phyloP scores from a whole-genome alignment of 768 basidiomycete species.

The Pleurotus tuoliensis region DNA sequence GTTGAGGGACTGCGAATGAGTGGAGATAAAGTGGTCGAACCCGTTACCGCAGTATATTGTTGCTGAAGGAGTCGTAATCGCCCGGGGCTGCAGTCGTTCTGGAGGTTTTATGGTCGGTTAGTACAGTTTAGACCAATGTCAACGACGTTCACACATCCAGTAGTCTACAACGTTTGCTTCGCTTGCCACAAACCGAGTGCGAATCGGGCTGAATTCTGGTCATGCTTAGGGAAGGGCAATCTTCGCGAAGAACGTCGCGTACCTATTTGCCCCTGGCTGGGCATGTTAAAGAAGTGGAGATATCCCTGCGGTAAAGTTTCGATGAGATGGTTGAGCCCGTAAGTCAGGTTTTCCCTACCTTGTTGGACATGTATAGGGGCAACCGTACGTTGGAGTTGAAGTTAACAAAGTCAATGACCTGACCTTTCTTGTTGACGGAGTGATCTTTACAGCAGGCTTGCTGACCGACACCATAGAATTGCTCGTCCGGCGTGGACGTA shows the following conservation, averaged over 20 bases:
- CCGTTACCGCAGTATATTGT: constrained; percentile 32
- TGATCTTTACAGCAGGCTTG: constrained; percentile 34
- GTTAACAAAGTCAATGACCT: constrained; percentile 32
- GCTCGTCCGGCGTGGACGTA: constrained; percentile 26
- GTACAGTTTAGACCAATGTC: neutral
- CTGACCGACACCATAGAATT: constrained; percentile 32
- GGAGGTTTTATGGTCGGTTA: neutral
- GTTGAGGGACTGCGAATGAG: neutral
- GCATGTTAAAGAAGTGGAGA: constrained; percentile 32
- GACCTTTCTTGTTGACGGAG: constrained; percentile 33
- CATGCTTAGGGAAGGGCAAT: too few relatives aligned
- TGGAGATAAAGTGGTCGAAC: constrained; percentile 11
- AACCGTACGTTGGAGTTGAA: constrained; percentile 31
- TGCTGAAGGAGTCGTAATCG: constrained; percentile 32
- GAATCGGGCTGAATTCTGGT: constrained; percentile 26
- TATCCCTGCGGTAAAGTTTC: constrained; percentile 20
- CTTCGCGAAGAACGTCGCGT: neutral
- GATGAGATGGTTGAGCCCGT: too few relatives aligned
- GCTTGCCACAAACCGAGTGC: constrained; percentile 28
- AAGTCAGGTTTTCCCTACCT: constrained; percentile 14
- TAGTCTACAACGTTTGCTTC: constrained; percentile 33
- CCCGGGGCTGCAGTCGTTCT: constrained; percentile 30
- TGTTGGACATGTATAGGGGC: constrained; percentile 34
- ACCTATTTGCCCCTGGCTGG: constrained; percentile 32
- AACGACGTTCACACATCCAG: constrained; percentile 22